Evolutionary conservation across 805 yeast genomes (phyloP).

Genomic region (Metschnikowia kofuensis): DNA sequence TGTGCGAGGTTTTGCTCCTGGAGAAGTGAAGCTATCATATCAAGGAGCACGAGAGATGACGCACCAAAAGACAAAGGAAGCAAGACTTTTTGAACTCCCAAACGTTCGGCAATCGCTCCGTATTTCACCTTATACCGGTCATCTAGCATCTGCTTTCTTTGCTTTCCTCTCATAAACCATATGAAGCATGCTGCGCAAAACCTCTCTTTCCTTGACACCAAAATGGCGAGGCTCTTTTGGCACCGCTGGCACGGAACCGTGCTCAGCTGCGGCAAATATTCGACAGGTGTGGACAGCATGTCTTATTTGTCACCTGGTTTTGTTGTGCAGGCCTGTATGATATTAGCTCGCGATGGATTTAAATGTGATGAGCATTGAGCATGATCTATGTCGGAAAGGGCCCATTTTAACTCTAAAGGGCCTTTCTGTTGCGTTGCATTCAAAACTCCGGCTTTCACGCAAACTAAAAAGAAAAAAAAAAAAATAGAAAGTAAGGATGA

Average conservation of each 20-base stretch:
- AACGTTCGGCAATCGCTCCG: slow-evolving; percentile 36
- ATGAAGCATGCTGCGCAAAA: slow-evolving; percentile 69
- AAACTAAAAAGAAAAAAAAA: no score
- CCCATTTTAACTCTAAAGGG: no score
- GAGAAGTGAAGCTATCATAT: slow-evolving; percentile 58
- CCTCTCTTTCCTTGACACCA: slow-evolving; percentile 57
- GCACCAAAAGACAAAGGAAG: slow-evolving; percentile 65
- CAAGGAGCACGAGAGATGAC: slow-evolving; percentile 66
- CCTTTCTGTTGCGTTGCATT: no score
- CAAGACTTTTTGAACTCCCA: slow-evolving; percentile 44
- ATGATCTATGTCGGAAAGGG: no score
- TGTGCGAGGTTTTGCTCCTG: slow-evolving; percentile 61
- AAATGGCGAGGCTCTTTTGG: slow-evolving; percentile 37
- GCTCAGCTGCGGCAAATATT: slow-evolving; percentile 9
- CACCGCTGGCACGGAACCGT: slow-evolving; percentile 47
- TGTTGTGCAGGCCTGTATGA: background rate
- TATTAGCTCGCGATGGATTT: background rate
- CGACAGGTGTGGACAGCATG: slow-evolving; percentile 16
- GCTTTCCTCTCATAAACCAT: slow-evolving; percentile 73
- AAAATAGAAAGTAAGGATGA: no score
- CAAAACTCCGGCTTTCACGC: no score
- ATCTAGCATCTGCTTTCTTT: slow-evolving; percentile 71
- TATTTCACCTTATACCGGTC: slow-evolving; percentile 73
- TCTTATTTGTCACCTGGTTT: background rate
- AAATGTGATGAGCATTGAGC: background rate